Conservation (phyloP, 2,329 filamentous ascomycete genomes). For the Penicillium digitatum region DNA sequence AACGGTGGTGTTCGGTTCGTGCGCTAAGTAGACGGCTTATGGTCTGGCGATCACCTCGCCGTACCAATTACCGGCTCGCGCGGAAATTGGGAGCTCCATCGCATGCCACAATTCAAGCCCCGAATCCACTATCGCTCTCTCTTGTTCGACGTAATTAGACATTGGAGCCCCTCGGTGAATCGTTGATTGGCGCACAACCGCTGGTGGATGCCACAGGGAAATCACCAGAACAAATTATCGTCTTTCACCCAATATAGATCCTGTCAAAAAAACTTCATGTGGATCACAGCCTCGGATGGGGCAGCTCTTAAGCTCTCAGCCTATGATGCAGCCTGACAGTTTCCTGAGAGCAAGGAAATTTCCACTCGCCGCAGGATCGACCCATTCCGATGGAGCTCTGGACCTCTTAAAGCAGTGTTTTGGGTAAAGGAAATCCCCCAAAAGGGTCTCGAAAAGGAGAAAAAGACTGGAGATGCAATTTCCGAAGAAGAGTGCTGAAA, state of each 20-base stretch:
- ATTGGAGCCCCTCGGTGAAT: neutral
- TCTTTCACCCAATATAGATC: neutral
- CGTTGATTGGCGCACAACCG: neutral
- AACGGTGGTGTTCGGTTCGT: slow-evolving; percentile 16
- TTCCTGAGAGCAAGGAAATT: slow-evolving; percentile 2
- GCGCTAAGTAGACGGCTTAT: slow-evolving; percentile 15
- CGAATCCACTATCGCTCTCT: slow-evolving; percentile 2
- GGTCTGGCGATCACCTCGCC: slow-evolving; percentile 20
- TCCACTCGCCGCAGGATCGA: slow-evolving; percentile 6
- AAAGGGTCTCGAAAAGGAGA: neutral
- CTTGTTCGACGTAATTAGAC: neutral
- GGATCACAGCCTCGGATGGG: slow-evolving; percentile 9
- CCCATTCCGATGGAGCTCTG: slow-evolving; percentile 1
- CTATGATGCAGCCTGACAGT: slow-evolving; percentile 17
- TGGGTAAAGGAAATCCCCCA: neutral
- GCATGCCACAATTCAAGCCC: slow-evolving; percentile 10
- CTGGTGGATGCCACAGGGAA: neutral
- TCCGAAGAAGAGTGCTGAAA: neutral
- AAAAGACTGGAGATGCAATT: neutral
- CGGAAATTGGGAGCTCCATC: slow-evolving; percentile 25
- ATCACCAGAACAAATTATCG: slow-evolving; percentile 1
- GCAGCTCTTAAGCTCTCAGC: slow-evolving; percentile 6
- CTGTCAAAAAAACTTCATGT: slow-evolving; percentile 15
- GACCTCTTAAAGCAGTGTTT: neutral
- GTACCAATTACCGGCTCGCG: slow-evolving; percentile 17